Evolutionary conservation across 2,329 filamentous ascomycete species (phyloP), one percentile per base, ranked within the genome.

Genomic region (Trichothecium sympodiale): DNA sequence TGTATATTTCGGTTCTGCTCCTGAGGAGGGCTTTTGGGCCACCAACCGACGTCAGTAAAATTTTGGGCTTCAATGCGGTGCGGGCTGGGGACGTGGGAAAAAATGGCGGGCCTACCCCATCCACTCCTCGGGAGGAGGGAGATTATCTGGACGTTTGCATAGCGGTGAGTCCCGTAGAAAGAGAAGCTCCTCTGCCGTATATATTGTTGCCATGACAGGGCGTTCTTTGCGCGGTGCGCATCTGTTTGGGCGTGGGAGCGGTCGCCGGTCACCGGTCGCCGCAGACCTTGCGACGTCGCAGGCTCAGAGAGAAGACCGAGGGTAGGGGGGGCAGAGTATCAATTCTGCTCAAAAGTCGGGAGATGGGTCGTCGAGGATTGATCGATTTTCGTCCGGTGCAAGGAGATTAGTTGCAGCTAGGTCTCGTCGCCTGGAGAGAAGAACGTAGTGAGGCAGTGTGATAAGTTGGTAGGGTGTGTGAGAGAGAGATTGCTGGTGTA

Each of bases 51-150:
- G 20, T 29, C 23, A 13, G 15, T 17, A 17, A 15, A 18, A 32
- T 5, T 15, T 12, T 30, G 26, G 32, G 9, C 15, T 20, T 20
- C 16, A n/a, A 17, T 35, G 36, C 23, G 20, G 31, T 28, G 31
- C 31, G 17, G 17, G 17, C 3, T 26, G 35, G 17, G 42, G 33
- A 33, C 33, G 33, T 37, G 28, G 32, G 35, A 36, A 23, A 38
- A 25, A 17, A 32, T 31, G 35, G 37, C 37, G 6, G 33, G 60
- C 74, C 54, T 68, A 94, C 83, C 89, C 87, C 86, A 95, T 94
- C 88, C 88, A 96, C 67, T 94, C 85, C 63, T 94, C 86, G 43
- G 81, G 74, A 17, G 86, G 82, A 45, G 87, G 88, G 31, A 95
- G 71, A 44, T 71, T 74, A 43, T 80, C 66, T 32, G 89, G 89